Evolutionary conservation across 345 rosid genomes (phyloP), one percentile per base, ranked within the genome.

Genomic region (Citrus maxima): DNA sequence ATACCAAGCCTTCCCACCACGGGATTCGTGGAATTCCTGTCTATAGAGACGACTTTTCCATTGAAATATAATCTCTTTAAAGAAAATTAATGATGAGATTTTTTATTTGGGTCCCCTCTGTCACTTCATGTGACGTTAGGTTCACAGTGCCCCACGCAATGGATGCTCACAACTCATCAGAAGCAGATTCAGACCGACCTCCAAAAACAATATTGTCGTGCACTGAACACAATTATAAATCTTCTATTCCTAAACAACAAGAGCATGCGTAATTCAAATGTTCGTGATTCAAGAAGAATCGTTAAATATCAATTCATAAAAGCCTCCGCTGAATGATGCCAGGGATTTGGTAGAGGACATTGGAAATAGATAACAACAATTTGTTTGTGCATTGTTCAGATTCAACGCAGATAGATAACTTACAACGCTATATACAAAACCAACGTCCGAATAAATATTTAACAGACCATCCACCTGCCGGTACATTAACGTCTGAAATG

Each of bases 341-440:
- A 51, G 56, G 49, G 46, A 80, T 86, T 81, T 70, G 83, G 81
- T 75, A 72, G 30, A 54, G 14, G 32, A 82, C 18, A 28, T 13
- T 59, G 25, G 75, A 67, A 70, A 63, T 73, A 18, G 56, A 66
- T 34, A 66, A 70, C 49, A 69, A 74, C 67, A 51, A 64, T 32
- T 7, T 67, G 61, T 70, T 40, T 70, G 60, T 70, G 61, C 37
- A 69, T n/a, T 28, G 59, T 78, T 72, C 72, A 22, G 55, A 59
- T 80, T 76, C 68, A 80, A 37, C 37, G 58, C 27, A 16, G 49
- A 75, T 78, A 61, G 46, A 54, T 38, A 70, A 72, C 22, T 16
- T 14, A 54, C 7, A 54, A 54, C 22, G 22, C 58, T 84, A 82
- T 86, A 25, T 79, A 83, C 81, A 72, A 65, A 67, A 75, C 58